A percentile compares a stretch with the other conserved stretches of the same genome.
These are phyloP conservation scores for Naganishia kalamii DNA, from an alignment of 768 basidiomycete species.

Conservation along the genomic window DNA sequence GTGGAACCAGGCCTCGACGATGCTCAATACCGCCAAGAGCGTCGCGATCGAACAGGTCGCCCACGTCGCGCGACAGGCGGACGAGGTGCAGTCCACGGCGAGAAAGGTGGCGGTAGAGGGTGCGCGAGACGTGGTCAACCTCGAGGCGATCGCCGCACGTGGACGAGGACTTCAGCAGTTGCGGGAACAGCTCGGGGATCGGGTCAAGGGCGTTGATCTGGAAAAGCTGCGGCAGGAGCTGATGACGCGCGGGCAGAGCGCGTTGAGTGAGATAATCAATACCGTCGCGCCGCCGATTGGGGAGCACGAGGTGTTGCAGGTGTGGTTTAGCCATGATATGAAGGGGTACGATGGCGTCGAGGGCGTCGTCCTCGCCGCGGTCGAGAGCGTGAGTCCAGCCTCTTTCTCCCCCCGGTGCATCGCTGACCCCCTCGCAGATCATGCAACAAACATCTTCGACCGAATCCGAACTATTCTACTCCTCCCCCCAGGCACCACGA, in stretches of 20 bases:
- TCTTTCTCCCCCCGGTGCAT: neutral
- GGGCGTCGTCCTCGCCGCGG: slow-evolving; percentile 79
- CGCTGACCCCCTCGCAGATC: slow-evolving; percentile 52
- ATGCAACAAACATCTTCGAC: slow-evolving; percentile 69
- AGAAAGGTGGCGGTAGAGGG: slow-evolving; percentile 49
- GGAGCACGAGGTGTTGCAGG: slow-evolving; percentile 94
- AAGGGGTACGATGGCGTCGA: slow-evolving; percentile 92
- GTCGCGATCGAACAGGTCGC: slow-evolving; percentile 57
- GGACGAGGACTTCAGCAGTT: slow-evolving; percentile 27
- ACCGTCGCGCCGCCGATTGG: slow-evolving; percentile 97
- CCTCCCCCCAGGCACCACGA: slow-evolving; percentile 67
- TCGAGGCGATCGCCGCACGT: slow-evolving; percentile 16
- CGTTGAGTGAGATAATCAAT: slow-evolving; percentile 84
- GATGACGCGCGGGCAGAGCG: slow-evolving; percentile 56
- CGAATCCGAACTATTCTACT: slow-evolving; percentile 77
- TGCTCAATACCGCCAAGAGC: slow-evolving; percentile 14
- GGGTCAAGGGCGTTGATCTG: slow-evolving; percentile 75
- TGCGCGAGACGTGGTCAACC: slow-evolving; percentile 21
- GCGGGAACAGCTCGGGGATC: slow-evolving; percentile 12
- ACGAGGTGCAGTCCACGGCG: slow-evolving; percentile 84
- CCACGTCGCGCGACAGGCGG: slow-evolving; percentile 78
- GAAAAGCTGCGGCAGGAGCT: slow-evolving; percentile 69
- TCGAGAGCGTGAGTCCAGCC: slow-evolving; percentile 58
- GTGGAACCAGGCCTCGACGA: slow-evolving; percentile 76
- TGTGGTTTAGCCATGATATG: slow-evolving; percentile 96